phyloP scores from a whole-genome alignment of 441 rosid genomes.

The Omphalea diandra region DNA sequence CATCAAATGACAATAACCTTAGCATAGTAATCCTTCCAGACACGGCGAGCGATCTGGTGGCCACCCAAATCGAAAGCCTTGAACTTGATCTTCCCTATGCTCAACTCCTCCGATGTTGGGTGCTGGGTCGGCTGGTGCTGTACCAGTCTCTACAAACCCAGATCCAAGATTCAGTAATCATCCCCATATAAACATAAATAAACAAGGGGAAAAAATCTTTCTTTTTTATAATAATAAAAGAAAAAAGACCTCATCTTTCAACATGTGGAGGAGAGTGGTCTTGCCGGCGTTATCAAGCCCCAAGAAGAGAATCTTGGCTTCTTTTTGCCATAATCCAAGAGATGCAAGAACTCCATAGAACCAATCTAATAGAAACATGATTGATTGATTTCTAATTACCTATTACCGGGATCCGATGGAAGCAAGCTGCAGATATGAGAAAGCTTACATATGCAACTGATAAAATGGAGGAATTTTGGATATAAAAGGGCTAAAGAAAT shows the following conservation, averaged over 20 bases:
- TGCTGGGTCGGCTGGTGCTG: constrained; percentile 96
- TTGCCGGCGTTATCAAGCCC: constrained; percentile 93
- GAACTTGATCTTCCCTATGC: constrained; percentile 88
- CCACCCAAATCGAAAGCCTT: constrained; percentile 97
- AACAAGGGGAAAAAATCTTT: neutral
- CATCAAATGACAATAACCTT: constrained; percentile 42
- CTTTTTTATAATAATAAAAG: neutral
- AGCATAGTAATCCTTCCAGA: constrained; percentile 94
- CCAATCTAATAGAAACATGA: constrained; percentile 85
- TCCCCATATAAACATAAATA: neutral
- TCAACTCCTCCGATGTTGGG: constrained; percentile 88
- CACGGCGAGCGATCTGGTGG: constrained; percentile 93
- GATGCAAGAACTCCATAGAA: constrained; percentile 82
- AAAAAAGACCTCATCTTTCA: constrained; percentile 78
- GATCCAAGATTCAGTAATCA: neutral
- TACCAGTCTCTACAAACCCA: constrained; percentile 59
- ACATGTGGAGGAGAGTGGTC: constrained; percentile 90
- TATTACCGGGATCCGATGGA: constrained; percentile 11
- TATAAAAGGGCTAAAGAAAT: constrained; percentile 8
- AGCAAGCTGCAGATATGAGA: neutral
- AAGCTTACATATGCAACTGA: neutral
- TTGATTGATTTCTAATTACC: neutral
- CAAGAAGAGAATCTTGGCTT: constrained; percentile 84
- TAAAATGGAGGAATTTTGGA: constrained; percentile 10
- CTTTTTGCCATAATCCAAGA: constrained; percentile 85